Conservation (phyloP, 495 filamentous ascomycete genomes). For the Immersiella caudata region DNA sequence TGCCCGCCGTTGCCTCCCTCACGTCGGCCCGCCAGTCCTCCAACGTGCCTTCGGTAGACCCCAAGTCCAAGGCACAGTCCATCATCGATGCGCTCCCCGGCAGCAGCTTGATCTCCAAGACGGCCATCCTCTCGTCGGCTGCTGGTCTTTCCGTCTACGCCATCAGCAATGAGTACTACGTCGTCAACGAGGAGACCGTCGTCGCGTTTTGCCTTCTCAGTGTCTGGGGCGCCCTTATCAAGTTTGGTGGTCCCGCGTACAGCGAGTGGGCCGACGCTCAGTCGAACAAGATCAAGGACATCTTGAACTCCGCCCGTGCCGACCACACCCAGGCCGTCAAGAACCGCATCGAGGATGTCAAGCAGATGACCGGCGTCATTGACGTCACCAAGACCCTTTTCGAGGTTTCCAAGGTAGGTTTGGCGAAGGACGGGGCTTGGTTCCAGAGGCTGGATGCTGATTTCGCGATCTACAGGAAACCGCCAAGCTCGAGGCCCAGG, state of each 20-base stretch:
- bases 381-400: constrained; percentile 96
- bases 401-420: constrained; percentile 89
- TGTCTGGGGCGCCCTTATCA: constrained; percentile 84
- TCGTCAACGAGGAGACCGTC: constrained; percentile 97
- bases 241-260: constrained; percentile 92
- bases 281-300: constrained; percentile 82
- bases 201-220: constrained; percentile 85
- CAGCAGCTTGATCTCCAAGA: constrained; percentile 86
- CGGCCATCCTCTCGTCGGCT: constrained; percentile 89
- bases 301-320: constrained; percentile 88
- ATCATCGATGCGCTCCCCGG: constrained; percentile 89
- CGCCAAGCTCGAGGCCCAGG: constrained; percentile 89
- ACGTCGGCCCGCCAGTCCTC: constrained; percentile 68
- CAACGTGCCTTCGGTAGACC: constrained; percentile 78
- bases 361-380: constrained; percentile 89
- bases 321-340: constrained; percentile 96
- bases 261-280: constrained; percentile 87
- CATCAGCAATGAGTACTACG: constrained; percentile 99
- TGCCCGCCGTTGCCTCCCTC: constrained; percentile 70
- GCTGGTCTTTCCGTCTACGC: constrained; percentile 90
- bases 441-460: constrained; percentile 19
- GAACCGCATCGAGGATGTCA: constrained; percentile 86
- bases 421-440: background rate
- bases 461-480: constrained; percentile 73
- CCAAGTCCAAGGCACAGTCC: constrained; percentile 92